Conservation (phyloP, 768 basidiomycete species). For the Lactarius indigo region DNA sequence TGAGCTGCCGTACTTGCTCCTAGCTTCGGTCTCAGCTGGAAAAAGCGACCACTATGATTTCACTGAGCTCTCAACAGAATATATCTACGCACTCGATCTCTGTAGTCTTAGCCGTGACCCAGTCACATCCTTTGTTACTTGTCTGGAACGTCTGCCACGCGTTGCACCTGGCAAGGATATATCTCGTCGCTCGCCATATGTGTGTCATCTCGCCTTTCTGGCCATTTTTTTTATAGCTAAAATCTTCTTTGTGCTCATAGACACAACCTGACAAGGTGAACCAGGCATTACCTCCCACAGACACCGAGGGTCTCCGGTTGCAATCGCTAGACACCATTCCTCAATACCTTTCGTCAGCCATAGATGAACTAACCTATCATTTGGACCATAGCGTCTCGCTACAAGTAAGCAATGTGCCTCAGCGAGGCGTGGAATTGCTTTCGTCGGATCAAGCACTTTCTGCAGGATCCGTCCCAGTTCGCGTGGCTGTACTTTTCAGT, state of each 20-base stretch:
- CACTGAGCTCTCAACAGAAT: constrained; percentile 58
- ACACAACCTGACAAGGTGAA: constrained; percentile 46
- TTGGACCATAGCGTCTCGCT: constrained; percentile 66
- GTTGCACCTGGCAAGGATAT: background rate
- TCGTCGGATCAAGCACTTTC: background rate
- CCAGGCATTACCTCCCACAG: constrained; percentile 36
- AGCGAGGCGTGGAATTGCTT: constrained; percentile 34
- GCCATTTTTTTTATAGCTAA: background rate
- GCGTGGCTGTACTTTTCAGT: constrained; percentile 87
- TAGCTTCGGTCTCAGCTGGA: constrained; percentile 65
- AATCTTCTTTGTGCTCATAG: constrained; percentile 33
- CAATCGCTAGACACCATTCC: constrained; percentile 43
- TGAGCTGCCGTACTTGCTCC: constrained; percentile 49
- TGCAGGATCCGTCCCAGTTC: constrained; percentile 28
- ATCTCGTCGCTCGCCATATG: background rate
- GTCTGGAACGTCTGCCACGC: constrained; percentile 27
- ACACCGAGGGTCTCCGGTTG: constrained; percentile 35
- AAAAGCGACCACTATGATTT: constrained; percentile 43
- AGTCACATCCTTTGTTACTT: background rate
- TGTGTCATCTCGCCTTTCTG: background rate
- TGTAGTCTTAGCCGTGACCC: constrained; percentile 22
- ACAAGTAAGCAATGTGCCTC: constrained; percentile 67
- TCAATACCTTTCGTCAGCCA: constrained; percentile 38
- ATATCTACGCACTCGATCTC: constrained; percentile 55
- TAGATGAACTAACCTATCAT: constrained; percentile 49